Evolutionary conservation across 345 rosid genomes (phyloP), one percentile per base, ranked within the genome.

Genomic region (Moricandia moricandioides): DNA sequence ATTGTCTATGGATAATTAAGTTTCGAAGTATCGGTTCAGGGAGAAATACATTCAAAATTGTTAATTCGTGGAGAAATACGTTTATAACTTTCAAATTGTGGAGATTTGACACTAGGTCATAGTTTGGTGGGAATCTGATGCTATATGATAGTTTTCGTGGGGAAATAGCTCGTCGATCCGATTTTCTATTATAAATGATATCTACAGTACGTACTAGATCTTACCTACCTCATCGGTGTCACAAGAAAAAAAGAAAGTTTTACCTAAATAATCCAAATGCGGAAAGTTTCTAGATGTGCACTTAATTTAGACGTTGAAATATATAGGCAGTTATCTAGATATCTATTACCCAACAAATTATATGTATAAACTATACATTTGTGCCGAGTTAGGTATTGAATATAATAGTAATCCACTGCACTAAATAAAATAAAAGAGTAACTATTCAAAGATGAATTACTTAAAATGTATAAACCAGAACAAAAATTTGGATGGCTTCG

Each of bases 291-390:
- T 77, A 45, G 16, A 40, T 4, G 67, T 31, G 76, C 63, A 57
- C 18, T 77, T 60, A 71, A 71, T 34, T 47, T 26, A 24, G 67
- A 65, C 61, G 67, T 70, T 77, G 75, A 77, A 63, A n/a, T 54
- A 24, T 40, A 62, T 29, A 4, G 33, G 17, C 33, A 54, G n/a
- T 59, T 35, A 8, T 75, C 56, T 75, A 17, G 59, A 54, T 69
- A 51, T 29, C 58, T n/a, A n/a, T n/a, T n/a, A n/a, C n/a, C n/a
- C n/a, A 7, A 34, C 37, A 34, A 34, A 34, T n/a, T n/a, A n/a
- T n/a, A n/a, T n/a, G 9, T 34, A 7, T 34, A 34, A 7, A 34
- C 6, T 31, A 31, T 31, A 31, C 8, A 31, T n/a, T n/a, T n/a
- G n/a, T n/a, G n/a, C n/a, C n/a, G n/a, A n/a, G 34, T 68, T 62